These are phyloP conservation scores for Galeopsis tetrahit DNA, from an alignment of 257 asterid species.

Conservation along the genomic window DNA sequence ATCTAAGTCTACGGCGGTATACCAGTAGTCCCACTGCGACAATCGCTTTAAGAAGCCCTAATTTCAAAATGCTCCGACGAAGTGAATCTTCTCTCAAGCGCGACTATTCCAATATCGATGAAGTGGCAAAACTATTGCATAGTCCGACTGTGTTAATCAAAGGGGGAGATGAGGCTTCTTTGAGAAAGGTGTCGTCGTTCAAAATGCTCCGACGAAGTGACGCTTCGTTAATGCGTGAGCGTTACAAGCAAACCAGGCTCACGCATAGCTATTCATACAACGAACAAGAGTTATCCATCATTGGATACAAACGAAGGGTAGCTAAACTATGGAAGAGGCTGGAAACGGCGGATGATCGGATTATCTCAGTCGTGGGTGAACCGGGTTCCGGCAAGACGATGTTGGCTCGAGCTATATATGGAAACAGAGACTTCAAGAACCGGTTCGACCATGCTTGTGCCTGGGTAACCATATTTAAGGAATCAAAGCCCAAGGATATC, in stretches of 20 bases:
- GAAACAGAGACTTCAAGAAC: conserved; percentile 24
- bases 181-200: neutral
- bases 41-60: neutral
- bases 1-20: neutral
- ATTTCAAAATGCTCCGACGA: neutral
- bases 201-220: neutral
- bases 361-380: conserved; percentile 31
- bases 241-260: neutral
- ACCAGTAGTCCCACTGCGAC: neutral
- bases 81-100: neutral
- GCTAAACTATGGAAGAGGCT: neutral
- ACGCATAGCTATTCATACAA: conserved; percentile 32
- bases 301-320: conserved; percentile 27
- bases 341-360: neutral
- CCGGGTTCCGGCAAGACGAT: conserved; percentile 38
- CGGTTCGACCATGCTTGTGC: conserved; percentile 16
- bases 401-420: conserved; percentile 36
- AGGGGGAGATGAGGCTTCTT: neutral
- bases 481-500: conserved; percentile 8
- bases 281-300: conserved; percentile 20
- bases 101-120: neutral
- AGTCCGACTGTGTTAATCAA: neutral
- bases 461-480: conserved; percentile 30
- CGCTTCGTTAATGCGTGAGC: conserved; percentile 20
- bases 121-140: neutral